Evolutionary conservation across 257 asterid genomes (phyloP).

Genomic region (Solanum chmielewskii): DNA sequence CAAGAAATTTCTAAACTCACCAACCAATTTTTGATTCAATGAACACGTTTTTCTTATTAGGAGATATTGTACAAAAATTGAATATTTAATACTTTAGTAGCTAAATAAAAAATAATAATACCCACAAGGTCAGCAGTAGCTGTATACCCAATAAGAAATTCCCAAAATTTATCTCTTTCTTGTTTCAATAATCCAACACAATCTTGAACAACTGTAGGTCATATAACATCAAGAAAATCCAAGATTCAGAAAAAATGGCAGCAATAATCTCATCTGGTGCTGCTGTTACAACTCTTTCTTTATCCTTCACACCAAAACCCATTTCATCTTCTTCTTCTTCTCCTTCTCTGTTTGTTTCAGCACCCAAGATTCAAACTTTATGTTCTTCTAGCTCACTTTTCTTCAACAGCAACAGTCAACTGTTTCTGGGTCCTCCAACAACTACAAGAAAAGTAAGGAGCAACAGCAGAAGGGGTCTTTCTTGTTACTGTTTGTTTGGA

Average conservation of each 20-base stretch:
- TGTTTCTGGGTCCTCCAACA: slow-evolving; percentile 10
- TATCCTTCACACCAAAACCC: background rate
- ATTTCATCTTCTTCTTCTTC: background rate
- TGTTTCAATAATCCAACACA: background rate
- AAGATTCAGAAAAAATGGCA: background rate
- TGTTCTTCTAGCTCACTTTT: slow-evolving; percentile 47
- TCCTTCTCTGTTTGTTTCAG: background rate
- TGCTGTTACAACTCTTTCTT: background rate
- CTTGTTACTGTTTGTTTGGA: slow-evolving; percentile 69
- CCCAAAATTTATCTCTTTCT: background rate
- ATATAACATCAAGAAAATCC: background rate
- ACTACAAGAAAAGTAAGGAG: background rate
- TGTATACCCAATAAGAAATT: background rate
- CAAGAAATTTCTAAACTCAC: background rate
- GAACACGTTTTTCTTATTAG: background rate
- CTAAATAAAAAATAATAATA: background rate
- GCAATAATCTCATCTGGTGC: background rate
- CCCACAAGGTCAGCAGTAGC: background rate
- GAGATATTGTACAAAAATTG: background rate
- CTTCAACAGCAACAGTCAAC: slow-evolving; percentile 30
- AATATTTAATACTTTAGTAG: background rate
- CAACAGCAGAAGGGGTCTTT: slow-evolving; percentile 28
- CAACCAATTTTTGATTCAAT: background rate
- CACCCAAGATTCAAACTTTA: slow-evolving; percentile 4
- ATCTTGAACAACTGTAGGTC: background rate